Base-by-base conservation (phyloP, 306 rosid species). In the Cicer bijugum region DNA sequence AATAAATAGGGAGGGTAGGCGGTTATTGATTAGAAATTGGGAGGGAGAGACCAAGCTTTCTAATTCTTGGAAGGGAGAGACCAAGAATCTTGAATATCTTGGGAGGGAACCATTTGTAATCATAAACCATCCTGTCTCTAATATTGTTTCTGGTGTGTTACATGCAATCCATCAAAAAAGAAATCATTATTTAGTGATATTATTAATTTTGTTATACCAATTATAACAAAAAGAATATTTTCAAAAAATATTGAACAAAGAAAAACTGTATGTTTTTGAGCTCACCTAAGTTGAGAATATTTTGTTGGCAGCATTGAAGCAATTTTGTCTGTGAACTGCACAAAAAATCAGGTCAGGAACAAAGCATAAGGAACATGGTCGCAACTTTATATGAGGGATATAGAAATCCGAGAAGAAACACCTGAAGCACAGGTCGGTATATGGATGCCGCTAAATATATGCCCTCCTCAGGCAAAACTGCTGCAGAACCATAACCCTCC, bases 401-500 rank as follows among this genome's bases (percentile, higher is more conserved):
- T 56, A 56, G 66, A 39, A 74, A 67, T 68, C 28, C 48, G 51
- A 78, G 80, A 70, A 50, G 42, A 66, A 78, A 53, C 47, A 94
- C 99, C 99, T 94, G 97, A 82, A 87, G 88, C 84, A 95, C 97
- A 40, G 99, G 99, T 69, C 99, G 93, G 80, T 88, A 95, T 74
- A 90, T 3, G 15, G 99, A 90, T 78, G 99, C 97, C 39, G 99
- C 97, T 72, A 95, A 83, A 86, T 95, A 95, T 72, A 95, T 91
- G 80, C 99, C 99, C 83, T 90, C 97, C 83, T 95, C 99, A 45
- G 99, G 99, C 81, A 95, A 84, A 86, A 95, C 90, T 53, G 97
- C 87, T 44, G 97, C 96, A 65, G 97, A 95, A 53, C 99, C 99
- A 88, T 95, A 95, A 75, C 99, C 99, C 84, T 95, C 99, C 84